phyloP scores from a whole-genome alignment of 2,329 filamentous ascomycete species.

The Arthrinium phaeospermum region DNA sequence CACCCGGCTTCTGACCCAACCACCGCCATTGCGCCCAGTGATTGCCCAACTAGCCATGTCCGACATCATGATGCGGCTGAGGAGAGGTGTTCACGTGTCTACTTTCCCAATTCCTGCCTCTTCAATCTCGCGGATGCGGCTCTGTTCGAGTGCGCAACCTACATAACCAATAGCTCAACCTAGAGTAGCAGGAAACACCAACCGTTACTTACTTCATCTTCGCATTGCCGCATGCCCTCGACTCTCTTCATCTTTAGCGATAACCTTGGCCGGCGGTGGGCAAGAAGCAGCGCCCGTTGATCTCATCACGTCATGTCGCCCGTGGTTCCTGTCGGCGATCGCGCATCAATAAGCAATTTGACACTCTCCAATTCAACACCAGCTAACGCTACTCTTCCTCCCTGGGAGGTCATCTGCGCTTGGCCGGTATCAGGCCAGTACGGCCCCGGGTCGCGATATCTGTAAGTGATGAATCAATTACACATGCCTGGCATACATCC shows the following conservation, averaged over 20 bases:
- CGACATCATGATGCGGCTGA: neutral
- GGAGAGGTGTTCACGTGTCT: neutral
- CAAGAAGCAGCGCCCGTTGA: neutral
- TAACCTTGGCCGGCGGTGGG: neutral
- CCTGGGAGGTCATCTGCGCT: conserved; percentile 57
- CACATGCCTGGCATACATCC: neutral
- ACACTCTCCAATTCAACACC: neutral
- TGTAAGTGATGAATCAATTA: conserved; percentile 44
- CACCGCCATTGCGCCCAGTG: neutral
- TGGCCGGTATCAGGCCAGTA: conserved; percentile 65
- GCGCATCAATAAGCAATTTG: neutral
- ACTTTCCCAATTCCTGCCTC: neutral
- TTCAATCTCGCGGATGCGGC: neutral
- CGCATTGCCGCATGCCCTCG: neutral
- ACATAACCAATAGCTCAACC: neutral
- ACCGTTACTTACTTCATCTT: neutral
- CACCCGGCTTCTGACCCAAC: neutral
- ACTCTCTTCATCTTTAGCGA: neutral
- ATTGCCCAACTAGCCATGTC: neutral
- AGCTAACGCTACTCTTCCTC: neutral
- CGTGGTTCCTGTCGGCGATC: neutral
- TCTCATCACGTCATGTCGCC: neutral
- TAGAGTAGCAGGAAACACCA: neutral
- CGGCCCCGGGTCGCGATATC: conserved; percentile 56
- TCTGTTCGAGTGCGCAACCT: neutral